Evolutionary conservation across 176 grass and related monocot genomes (phyloP).

Genomic region (Bonia amplexicaulis): DNA sequence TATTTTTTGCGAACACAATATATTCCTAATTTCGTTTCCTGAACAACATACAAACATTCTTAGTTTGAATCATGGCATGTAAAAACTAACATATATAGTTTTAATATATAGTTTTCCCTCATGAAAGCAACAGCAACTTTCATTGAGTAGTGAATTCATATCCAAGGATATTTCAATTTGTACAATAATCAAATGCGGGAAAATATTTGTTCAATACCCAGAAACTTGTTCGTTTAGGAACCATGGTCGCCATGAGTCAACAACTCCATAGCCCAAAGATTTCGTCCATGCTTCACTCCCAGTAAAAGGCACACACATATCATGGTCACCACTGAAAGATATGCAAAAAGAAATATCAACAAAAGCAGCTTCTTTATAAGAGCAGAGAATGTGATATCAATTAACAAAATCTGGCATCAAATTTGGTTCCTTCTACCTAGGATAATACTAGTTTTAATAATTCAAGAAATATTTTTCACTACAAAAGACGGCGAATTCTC

Average conservation of each 20-base stretch:
- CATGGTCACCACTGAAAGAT: conserved; percentile 81
- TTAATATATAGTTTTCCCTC: neutral
- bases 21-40: neutral
- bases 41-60: neutral
- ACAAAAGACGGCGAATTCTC: neutral
- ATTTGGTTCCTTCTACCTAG: neutral
- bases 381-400: neutral
- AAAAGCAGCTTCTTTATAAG: neutral
- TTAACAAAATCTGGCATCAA: neutral
- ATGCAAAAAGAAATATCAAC: neutral
- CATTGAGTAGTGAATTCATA: neutral
- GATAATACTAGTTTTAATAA: neutral
- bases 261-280: conserved; percentile 59
- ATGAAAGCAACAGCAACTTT: neutral
- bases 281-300: conserved; percentile 82
- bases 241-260: conserved; percentile 82
- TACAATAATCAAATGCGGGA: neutral
- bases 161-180: neutral
- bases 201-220: conserved; percentile 50
- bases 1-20: too few species aligned
- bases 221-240: conserved; percentile 62
- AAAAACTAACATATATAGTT: neutral
- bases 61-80: neutral
- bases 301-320: conserved; percentile 90
- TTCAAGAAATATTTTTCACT: neutral